Percentiles rank a stretch among this genome's conserved stretches.
phyloP scores from a whole-genome alignment of 1,284 basidiomycete species.

The Phlebopus sp. region DNA sequence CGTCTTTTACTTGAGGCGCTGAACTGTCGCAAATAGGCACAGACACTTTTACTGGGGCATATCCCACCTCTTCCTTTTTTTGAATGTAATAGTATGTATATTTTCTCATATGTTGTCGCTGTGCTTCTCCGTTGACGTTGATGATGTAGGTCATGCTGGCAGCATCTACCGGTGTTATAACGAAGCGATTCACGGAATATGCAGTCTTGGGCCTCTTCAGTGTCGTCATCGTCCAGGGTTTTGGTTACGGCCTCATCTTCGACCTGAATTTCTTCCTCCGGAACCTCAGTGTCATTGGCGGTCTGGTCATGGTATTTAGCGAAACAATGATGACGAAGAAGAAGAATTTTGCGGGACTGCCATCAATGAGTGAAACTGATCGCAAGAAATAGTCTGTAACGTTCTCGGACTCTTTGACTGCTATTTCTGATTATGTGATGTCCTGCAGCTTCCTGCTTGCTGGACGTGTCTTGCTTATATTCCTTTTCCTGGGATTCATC shows the following conservation, averaged over 20 bases:
- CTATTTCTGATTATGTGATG: constrained; percentile 5
- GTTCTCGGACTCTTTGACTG: constrained; percentile 1
- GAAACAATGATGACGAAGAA: constrained; percentile 89
- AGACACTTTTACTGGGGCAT: constrained; percentile 94
- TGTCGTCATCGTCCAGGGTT: constrained; percentile 93
- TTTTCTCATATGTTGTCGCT: neutral
- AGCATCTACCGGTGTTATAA: constrained; percentile 86
- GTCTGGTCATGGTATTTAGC: constrained; percentile 96
- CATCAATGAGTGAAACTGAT: constrained; percentile 90
- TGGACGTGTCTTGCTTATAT: constrained; percentile 95
- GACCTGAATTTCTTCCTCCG: constrained; percentile 99
- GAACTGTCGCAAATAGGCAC: constrained; percentile 53
- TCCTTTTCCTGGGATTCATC: constrained; percentile 98
- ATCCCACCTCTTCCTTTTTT: constrained; percentile 87
- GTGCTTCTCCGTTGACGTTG: neutral
- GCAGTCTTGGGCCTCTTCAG: constrained; percentile 86
- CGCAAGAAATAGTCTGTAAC: constrained; percentile 91
- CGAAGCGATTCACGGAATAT: constrained; percentile 85
- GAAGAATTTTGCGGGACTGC: constrained; percentile 90
- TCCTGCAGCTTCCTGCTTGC: constrained; percentile 85
- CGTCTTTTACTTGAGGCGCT: neutral
- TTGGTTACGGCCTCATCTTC: constrained; percentile 93
- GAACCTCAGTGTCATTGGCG: constrained; percentile 89
- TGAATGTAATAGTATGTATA: constrained; percentile 86
- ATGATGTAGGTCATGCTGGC: constrained; percentile 79